Evolutionary conservation across 768 basidiomycete species (phyloP), one percentile per base, ranked within the genome.

Genomic region (Calvatia gigantea): DNA sequence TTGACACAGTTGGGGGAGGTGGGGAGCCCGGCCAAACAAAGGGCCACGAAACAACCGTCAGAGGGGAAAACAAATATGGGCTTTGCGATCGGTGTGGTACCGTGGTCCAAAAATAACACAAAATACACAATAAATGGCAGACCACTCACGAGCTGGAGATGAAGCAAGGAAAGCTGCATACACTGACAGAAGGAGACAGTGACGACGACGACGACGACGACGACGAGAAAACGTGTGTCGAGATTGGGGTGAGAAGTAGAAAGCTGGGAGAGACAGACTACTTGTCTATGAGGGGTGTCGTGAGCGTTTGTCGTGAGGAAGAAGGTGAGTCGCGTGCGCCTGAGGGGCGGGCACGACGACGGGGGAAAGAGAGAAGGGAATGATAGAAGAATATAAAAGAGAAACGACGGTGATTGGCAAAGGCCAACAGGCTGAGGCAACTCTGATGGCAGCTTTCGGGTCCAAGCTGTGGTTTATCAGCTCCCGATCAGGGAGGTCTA

Each of bases 291-390:
- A 58, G 54, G 60, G 60, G 61, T 63, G 66, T 65, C 66, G 72
- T 74, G 69, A 78, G 75, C 75, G 74, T 75, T 58, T 64, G 72
- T 77, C 78, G 78, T 75, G 69, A 61, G 62, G 61, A 62, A 58
- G 58, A 59, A 25, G n/a, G 27, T n/a, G 23, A 64, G 60, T 66
- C 53, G 56, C 52, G 60, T 52, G 54, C 54, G 69, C 62, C 69
- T 70, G 62, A 59, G 72, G 64, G 70, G 66, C 65, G 72, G 67
- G 69, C 70, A 71, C 72, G 71, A 74, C 73, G 72, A 73, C 69
- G 67, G 64, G 59, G 68, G 66, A 54, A 67, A 58, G 57, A 63
- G 60, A 60, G 63, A 60, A 64, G 63, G 62, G 61, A 64, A 70
- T 64, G 63, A 57, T 56, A 67, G 67, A 68, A 59, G 57, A 64